These are phyloP conservation scores for Vigna unguiculata DNA, from an alignment of 306 rosid genomes.

Conservation along the genomic window DNA sequence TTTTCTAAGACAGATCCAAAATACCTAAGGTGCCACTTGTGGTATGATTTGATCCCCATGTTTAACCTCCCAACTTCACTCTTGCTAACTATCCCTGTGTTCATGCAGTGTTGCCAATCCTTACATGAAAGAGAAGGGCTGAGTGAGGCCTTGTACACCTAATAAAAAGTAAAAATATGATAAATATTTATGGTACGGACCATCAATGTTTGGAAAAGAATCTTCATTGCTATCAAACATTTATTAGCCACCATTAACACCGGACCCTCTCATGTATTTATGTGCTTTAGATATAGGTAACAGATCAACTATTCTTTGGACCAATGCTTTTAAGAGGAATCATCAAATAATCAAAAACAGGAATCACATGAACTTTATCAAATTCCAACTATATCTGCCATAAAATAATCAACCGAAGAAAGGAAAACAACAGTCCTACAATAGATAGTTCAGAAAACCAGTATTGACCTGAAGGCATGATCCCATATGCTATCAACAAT, in stretches of 20 bases:
- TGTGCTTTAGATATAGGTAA: background rate
- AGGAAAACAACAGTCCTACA: conserved; percentile 5
- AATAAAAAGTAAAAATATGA: background rate
- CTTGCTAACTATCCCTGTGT: conserved; percentile 7
- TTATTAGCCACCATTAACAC: background rate
- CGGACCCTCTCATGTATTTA: background rate
- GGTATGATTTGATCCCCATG: background rate
- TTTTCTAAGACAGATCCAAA: background rate
- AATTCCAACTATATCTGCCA: conserved; percentile 18
- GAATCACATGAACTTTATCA: background rate
- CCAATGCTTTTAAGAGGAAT: conserved; percentile 15
- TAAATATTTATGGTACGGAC: conserved; percentile 6
- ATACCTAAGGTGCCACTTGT: conserved; percentile 16
- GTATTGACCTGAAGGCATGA: conserved; percentile 86
- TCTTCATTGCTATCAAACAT: background rate
- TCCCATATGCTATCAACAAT: conserved; percentile 98
- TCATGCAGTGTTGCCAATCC: conserved; percentile 1
- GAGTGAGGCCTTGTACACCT: background rate
- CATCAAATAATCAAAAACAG: conserved; percentile 1
- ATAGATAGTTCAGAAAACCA: conserved; percentile 29
- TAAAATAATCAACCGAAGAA: conserved; percentile 14
- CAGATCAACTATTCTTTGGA: conserved; percentile 8
- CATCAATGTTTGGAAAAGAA: conserved; percentile 18
- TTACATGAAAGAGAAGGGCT: conserved; percentile 5
- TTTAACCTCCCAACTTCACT: background rate